Evolutionary conservation across 179 eudicot genomes (phyloP).

Genomic region (Nepenthes alata): DNA sequence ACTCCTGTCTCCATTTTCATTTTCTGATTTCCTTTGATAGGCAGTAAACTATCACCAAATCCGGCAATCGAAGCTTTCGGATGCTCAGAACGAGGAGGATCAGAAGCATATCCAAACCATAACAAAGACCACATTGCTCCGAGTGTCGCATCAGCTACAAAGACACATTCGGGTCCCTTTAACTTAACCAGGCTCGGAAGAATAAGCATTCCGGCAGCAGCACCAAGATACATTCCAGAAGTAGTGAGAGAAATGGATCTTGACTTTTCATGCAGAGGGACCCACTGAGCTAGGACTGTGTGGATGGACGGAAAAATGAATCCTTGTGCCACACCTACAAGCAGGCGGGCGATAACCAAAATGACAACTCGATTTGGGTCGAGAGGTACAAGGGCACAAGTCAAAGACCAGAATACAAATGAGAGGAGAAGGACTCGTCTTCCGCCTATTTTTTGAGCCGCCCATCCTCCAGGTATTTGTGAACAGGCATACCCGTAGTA

Average conservation of each 20-base stretch:
- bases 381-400: conserved; percentile 61
- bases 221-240: conserved; percentile 91
- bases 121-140: conserved; percentile 75
- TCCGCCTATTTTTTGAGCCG: conserved; percentile 92
- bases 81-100: conserved; percentile 81
- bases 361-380: conserved; percentile 48
- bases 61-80: conserved; percentile 90
- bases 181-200: conserved; percentile 63
- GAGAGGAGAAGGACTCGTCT: conserved; percentile 85
- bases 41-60: conserved; percentile 66
- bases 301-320: conserved; percentile 80
- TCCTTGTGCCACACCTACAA: conserved; percentile 88
- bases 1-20: conserved; percentile 44
- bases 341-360: conserved; percentile 70
- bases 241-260: conserved; percentile 89
- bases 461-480: conserved; percentile 95
- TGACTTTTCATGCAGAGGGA: conserved; percentile 92
- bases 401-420: conserved; percentile 73
- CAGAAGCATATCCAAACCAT: conserved; percentile 66
- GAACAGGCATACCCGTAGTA: conserved; percentile 90
- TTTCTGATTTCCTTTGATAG: conserved; percentile 42
- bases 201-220: conserved; percentile 77
- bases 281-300: conserved; percentile 82
- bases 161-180: conserved; percentile 65
- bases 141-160: conserved; percentile 63